Evolutionary conservation across 345 rosid genomes (phyloP), one percentile per base, ranked within the genome.

Genomic region (Clarkia xantiana): DNA sequence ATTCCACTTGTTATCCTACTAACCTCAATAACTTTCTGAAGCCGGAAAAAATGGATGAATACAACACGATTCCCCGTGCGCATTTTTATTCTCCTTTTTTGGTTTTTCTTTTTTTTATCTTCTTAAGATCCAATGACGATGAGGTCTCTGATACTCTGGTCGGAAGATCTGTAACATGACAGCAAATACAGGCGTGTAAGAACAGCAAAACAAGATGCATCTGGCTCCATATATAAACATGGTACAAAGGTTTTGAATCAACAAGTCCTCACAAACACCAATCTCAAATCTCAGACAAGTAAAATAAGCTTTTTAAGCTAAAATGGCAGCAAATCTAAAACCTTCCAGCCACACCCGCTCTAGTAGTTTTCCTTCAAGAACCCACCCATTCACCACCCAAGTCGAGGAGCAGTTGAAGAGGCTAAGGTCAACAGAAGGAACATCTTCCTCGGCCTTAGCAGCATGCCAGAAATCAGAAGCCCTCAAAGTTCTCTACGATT

Each of bases 401-500:
- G 25, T 14, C 0, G 57, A 59, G 51, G 63, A 59, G 45, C 57
- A 44, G 40, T 45, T 59, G 45, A 15, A 5, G n/a, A 46, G 39
- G 52, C 9, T 59, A 0, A 53, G 46, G 44, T 44, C 23, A 2
- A 44, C 29, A 0, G 63, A 59, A 42, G 57, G n/a, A n/a, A n/a
- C 15, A 1, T 50, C 14, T 0, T 59, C 51, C 29, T 57, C 53
- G 0, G n/a, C 53, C 17, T 44, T 56, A 52, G 19, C 22, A 0
- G 45, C 57, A 36, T 48, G 58, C 22, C 41, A 49, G 14, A 64
- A 44, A 11, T 45, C 64, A 47, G 41, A 4, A 25, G 49, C 23
- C 18, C 57, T 69, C 36, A 45, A 53, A 15, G 54, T 53, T 17
- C 36, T 60, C 14, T 49, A 63, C 11, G 48, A 48, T 6, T 40